Conservation (phyloP, 495 filamentous ascomycete species). For the Xylaria bambusicola region DNA sequence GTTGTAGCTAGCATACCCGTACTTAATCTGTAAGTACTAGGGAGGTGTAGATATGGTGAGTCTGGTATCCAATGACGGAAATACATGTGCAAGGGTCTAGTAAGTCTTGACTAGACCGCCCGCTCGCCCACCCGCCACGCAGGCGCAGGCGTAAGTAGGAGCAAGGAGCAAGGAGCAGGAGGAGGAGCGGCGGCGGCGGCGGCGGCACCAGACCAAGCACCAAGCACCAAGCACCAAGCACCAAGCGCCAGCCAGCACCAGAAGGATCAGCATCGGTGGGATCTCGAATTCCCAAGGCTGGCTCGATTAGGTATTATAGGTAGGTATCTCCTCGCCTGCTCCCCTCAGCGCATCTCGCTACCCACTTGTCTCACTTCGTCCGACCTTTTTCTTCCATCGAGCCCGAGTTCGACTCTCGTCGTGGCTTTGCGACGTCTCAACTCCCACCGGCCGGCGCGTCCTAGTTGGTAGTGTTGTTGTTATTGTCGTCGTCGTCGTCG, state of each 20-base stretch:
- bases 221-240: no score
- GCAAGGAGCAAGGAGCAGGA: no score
- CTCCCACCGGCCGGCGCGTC: not conserved
- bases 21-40: no score
- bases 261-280: not conserved
- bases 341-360: constrained; percentile 17
- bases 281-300: not conserved
- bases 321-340: constrained; percentile 5
- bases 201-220: no score
- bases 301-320: not conserved
- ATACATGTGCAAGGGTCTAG: no score
- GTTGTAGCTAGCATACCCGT: no score
- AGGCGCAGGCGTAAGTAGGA: not conserved
- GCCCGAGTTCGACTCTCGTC: constrained; percentile 2
- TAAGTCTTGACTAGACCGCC: no score
- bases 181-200: no score
- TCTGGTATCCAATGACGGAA: no score
- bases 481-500: not conserved
- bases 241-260: no score
- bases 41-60: no score
- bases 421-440: not conserved
- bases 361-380: constrained; percentile 18
- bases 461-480: not conserved
- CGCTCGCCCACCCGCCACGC: no score
- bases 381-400: constrained; percentile 4